A percentile compares a stretch with the other conserved stretches of the same genome.
Evolutionary conservation across 2,329 filamentous ascomycete genomes (phyloP).

Genomic region (Fusarium concolor): DNA sequence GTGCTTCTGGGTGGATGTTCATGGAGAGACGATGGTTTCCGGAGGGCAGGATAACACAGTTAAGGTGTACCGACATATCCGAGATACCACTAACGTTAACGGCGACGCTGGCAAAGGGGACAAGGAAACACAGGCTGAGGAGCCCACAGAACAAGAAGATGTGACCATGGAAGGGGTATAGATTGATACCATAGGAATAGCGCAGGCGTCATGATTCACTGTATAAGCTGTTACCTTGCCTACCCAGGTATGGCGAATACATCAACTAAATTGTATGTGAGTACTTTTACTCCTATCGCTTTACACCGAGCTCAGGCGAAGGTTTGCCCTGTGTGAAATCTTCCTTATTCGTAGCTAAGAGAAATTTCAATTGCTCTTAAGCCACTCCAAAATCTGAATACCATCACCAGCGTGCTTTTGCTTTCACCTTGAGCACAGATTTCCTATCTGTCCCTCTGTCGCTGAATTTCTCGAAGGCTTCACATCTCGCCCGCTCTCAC

Average conservation of each 20-base stretch:
- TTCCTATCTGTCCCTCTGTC: not conserved
- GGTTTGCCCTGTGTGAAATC: no score
- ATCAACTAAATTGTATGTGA: not conserved
- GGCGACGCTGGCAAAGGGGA: slow-evolving; percentile 17
- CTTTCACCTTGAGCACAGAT: not conserved
- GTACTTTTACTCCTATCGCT: not conserved
- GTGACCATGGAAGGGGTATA: slow-evolving; percentile 53
- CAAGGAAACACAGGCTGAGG: slow-evolving; percentile 68
- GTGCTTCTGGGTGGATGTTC: slow-evolving; percentile 74
- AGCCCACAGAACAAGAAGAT: slow-evolving; percentile 54
- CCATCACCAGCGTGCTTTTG: no score
- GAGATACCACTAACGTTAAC: slow-evolving; percentile 33
- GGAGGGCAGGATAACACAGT: slow-evolving; percentile 67
- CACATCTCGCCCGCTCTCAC: not conserved
- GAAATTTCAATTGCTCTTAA: no score
- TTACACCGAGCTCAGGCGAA: no score
- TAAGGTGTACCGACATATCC: slow-evolving; percentile 59
- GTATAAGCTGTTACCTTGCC: not conserved
- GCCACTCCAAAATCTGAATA: no score
- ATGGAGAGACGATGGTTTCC: slow-evolving; percentile 67
- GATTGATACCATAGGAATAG: not conserved
- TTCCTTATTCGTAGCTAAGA: no score
- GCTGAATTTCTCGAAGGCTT: no score
- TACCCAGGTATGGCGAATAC: not conserved
- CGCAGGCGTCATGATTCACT: not conserved